Evolutionary conservation across 352 stramenopile genomes (phyloP), one percentile per base, ranked within the genome.

Genomic region (Globisporangium acanthophoron): DNA sequence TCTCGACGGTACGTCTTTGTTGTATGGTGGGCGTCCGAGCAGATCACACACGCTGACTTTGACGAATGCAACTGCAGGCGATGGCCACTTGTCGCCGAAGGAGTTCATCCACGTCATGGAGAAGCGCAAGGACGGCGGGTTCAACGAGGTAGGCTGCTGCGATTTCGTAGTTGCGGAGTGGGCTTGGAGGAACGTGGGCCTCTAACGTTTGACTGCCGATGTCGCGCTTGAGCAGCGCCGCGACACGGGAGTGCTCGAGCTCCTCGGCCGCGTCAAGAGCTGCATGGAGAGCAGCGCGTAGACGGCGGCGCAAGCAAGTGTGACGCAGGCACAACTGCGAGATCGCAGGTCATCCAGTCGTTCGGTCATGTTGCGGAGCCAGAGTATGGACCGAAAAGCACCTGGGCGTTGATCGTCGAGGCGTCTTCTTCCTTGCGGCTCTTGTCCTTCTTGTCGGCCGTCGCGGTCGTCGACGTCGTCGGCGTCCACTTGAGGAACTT

Each of bases 81-180:
- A 95, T 51, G 83, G 83, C 16, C 67, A 87, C 52, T 66, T 95
- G 50, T 92, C 83, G 0, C 77, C 80, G 7, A 88, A 77, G 21
- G 85, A 95, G 52, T 93, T 95, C 58, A 85, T 95, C 49, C 68
- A 91, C 5, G 83, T 95, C 16, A 95, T 95, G 85, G 72, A 91
- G 50, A 91, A 87, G 58, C 81, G 85, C 64, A 89, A 90, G 59
- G 82, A 92, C 53, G 84, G 76, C 33, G 85, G 81, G 20, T 88
- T 91, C 55, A 92, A 85, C 24, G 71, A 91, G 73, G 85, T 95
- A 72, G 57, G 15, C 12, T 52, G 21, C 5, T 24, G 9, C 24
- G 13, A 33, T 1, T 16, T 35, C 15, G 2, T 27, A 27, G 24
- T 27, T 27, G 24, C 24, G 24, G 24, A 27, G 24, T 27, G 24